Base-by-base conservation (phyloP, 164 flowering plant genomes). In the Magnolia officinalis region DNA sequence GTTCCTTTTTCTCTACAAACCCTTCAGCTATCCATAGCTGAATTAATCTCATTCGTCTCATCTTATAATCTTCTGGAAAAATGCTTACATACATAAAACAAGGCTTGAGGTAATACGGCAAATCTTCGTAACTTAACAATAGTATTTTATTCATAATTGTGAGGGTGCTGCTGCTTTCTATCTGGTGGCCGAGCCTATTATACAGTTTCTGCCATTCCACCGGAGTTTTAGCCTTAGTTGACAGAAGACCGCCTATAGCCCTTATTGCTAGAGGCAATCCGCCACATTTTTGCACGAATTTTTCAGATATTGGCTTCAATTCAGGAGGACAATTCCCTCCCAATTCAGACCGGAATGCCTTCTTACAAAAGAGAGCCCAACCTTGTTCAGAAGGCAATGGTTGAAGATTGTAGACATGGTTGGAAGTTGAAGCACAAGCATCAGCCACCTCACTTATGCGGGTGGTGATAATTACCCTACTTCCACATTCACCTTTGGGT, bases 381-480 rank as follows among this genome's bases (percentile, higher is more conserved):
- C 19, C 45, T 11, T 72, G 55, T 58, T 11, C 4, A 2, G 1
- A 5, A 24, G 19, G 37, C 8, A 72, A 26, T 6, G 21, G 66
- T 2, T 2, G 16, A 8, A 19, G 63, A 16, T 21, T 24, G 63
- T 24, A 59, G 58, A 50, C 13, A 26, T 11, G 21, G 18, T 6
- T 1, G 0, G 4, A 13, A 10, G 26, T 29, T 50, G 6, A 19
- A 4, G 24, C 18, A 19, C 67, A 63, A 20, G 20, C 2, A 20
- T 2, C 13, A 0, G 86, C 85, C 4, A 87, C 88, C 45, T 63
- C 20, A 70, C 70, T 82, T 10, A 3, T 73, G 72, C 89, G 75
- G 1, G 89, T 85, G 4, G 88, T 87, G 24, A 87, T 74, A 31
- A 88, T 82, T 20, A 85, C 49, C 52, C 84, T 69, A 20, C 87